Evolutionary conservation across 2,329 filamentous ascomycete species (phyloP).

Genomic region (Mariannaea sp.): DNA sequence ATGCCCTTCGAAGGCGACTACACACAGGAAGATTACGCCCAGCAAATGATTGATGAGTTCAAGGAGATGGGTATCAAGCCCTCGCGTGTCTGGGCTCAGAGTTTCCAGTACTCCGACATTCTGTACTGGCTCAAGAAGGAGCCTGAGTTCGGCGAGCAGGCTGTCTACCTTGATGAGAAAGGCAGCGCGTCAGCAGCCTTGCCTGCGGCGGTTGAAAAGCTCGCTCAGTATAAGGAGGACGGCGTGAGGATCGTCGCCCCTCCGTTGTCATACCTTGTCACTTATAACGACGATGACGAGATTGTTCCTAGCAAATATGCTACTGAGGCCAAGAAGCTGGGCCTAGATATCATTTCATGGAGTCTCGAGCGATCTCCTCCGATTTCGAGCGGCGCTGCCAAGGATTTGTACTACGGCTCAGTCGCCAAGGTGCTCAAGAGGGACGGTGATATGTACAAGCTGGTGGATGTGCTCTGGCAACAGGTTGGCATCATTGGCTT

Average conservation of each 20-base stretch:
- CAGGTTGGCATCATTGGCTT: slow-evolving; percentile 65
- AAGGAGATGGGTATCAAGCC: slow-evolving; percentile 56
- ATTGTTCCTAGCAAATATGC: slow-evolving; percentile 70
- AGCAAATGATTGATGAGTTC: slow-evolving; percentile 68
- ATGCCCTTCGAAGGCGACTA: slow-evolving; percentile 71
- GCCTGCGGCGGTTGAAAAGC: slow-evolving; percentile 57
- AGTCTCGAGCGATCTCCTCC: slow-evolving; percentile 69
- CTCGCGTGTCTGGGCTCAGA: slow-evolving; percentile 64
- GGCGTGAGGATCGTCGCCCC: slow-evolving; percentile 69
- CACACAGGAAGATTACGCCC: slow-evolving; percentile 67
- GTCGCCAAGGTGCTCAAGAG: slow-evolving; percentile 59
- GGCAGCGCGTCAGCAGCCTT: slow-evolving; percentile 59
- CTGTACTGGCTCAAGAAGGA: slow-evolving; percentile 69
- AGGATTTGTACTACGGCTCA: slow-evolving; percentile 61
- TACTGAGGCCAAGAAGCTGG: slow-evolving; percentile 60
- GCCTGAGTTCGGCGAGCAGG: slow-evolving; percentile 64
- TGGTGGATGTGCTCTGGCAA: slow-evolving; percentile 67
- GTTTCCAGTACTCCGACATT: slow-evolving; percentile 67
- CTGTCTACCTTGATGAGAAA: slow-evolving; percentile 67
- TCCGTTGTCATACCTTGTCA: slow-evolving; percentile 65
- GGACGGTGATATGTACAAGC: slow-evolving; percentile 69
- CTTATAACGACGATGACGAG: slow-evolving; percentile 50
- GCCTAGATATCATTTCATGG: slow-evolving; percentile 70
- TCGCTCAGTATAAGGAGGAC: slow-evolving; percentile 58
- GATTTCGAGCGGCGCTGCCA: slow-evolving; percentile 53